Percentiles rank a stretch among this genome's conserved stretches.
These are phyloP conservation scores for Trametes sp. DNA, from an alignment of 1,284 basidiomycete genomes.

Conservation along the genomic window DNA sequence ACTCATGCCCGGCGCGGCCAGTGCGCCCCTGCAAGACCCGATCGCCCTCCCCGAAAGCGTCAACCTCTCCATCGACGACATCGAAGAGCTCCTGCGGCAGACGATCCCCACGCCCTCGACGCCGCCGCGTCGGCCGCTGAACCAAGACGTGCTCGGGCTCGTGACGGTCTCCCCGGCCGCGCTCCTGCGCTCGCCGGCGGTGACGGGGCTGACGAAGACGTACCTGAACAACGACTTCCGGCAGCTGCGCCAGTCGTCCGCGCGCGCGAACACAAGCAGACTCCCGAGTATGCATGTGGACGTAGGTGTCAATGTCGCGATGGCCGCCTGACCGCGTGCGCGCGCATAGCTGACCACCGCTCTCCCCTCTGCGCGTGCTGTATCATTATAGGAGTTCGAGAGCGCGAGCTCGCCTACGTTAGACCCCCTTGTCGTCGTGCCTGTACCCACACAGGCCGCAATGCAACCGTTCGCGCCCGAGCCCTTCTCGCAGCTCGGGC, in stretches of 20 bases:
- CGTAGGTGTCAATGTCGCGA: slow-evolving; percentile 55
- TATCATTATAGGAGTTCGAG: slow-evolving; percentile 42
- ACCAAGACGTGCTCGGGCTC: slow-evolving; percentile 53
- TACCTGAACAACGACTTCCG: slow-evolving; percentile 82
- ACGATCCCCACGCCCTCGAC: slow-evolving; percentile 50
- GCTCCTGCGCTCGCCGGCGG: slow-evolving; percentile 72
- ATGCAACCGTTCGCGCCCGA: slow-evolving; percentile 33
- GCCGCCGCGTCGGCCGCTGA: slow-evolving; percentile 58
- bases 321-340: slow-evolving; percentile 35
- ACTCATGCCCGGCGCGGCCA: slow-evolving; percentile 27
- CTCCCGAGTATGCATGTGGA: slow-evolving; percentile 82
- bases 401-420: slow-evolving; percentile 41
- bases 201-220: slow-evolving; percentile 81
- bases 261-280: slow-evolving; percentile 80
- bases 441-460: slow-evolving; percentile 29
- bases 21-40: slow-evolving; percentile 2
- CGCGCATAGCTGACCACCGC: slow-evolving; percentile 28
- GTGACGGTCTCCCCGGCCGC: slow-evolving; percentile 75
- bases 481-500: slow-evolving; percentile 37
- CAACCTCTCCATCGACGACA: slow-evolving; percentile 37
- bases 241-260: slow-evolving; percentile 68
- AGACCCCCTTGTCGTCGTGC: slow-evolving; percentile 34
- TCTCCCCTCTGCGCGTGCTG: not conserved
- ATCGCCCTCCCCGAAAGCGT: slow-evolving; percentile 35
- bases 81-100: slow-evolving; percentile 39